Evolutionary conservation across 2,329 filamentous ascomycete species (phyloP), one percentile per base, ranked within the genome.

Genomic region (Neophaeococcomyces aloes): DNA sequence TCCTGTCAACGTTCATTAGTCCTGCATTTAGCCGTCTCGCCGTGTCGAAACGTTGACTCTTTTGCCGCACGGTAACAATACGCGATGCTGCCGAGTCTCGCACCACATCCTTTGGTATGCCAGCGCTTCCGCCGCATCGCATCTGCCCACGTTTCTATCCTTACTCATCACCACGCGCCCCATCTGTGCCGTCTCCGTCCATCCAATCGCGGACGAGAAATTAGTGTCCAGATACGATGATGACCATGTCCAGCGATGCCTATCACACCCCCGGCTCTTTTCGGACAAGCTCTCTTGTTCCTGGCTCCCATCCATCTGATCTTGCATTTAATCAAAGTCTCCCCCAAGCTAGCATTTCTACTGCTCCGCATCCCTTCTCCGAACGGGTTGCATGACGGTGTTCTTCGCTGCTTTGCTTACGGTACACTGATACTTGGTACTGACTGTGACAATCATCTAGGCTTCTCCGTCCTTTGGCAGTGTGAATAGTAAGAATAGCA

Each of bases 361-460:
- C 17, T 42, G 31, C 30, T 42, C 30, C 39, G 39, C 39, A 18
- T 39, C 23, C 25, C 18, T 15, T 27, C 30, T 17, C 37, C 37
- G 37, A n/a, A n/a, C 8, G 19, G 7, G 3, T 27, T 38, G 17
- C 35, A 10, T 27, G 25, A 25, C 19, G 18, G 10, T 38, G 7
- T 31, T 39, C 13, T 21, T 25, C 17, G 21, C 21, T 39, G 4
- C 14, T 14, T 38, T 7, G 15, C 15, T 15, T 27, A 14, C n/a
- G 38, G 32, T 33, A n/a, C 29, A 23, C 8, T 41, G 17, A 30
- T 42, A 42, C 33, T 25, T 8, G 14, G 39, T 35, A 42, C 39
- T 42, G 39, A 42, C 39, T 15, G 19, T 42, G 19, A 42, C 31
- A 34, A 42, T 42, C 39, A 29, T 42, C 13, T 27, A 42, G 39